Conservation (phyloP, 2,329 filamentous ascomycete species). For the Sporothrix humicola region DNA sequence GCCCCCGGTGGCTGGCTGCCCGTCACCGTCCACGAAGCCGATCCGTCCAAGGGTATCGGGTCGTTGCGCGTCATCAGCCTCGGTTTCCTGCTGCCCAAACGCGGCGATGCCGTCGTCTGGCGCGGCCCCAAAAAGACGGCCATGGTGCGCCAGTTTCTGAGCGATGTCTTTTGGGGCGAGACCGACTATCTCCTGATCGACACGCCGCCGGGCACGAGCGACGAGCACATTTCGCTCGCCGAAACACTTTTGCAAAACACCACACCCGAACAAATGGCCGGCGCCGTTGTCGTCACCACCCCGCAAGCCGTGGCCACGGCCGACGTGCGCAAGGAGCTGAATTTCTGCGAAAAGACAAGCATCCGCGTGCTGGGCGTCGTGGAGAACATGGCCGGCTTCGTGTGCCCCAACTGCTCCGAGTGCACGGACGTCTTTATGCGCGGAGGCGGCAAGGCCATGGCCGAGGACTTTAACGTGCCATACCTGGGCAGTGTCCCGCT, state of each 20-base stretch:
- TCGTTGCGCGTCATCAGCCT: constrained; percentile 86
- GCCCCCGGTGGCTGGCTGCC: constrained; percentile 92
- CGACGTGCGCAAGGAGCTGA: constrained; percentile 92
- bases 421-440: constrained; percentile 94
- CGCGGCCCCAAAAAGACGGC: constrained; percentile 97
- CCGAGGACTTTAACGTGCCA: constrained; percentile 78
- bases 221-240: constrained; percentile 94
- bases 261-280: constrained; percentile 72
- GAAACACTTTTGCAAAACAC: constrained; percentile 76
- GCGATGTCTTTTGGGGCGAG: constrained; percentile 85
- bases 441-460: constrained; percentile 89
- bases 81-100: constrained; percentile 81
- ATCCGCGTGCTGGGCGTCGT: constrained; percentile 85
- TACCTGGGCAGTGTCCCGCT: constrained; percentile 90
- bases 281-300: constrained; percentile 93
- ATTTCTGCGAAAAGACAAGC: constrained; percentile 86
- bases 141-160: constrained; percentile 96
- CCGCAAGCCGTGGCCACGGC: constrained; percentile 92
- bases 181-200: constrained; percentile 95
- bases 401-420: constrained; percentile 80
- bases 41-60: constrained; percentile 59
- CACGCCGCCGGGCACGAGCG: constrained; percentile 92
- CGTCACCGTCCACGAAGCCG: constrained; percentile 75
- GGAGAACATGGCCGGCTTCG: constrained; percentile 95
- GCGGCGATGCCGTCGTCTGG: constrained; percentile 95